Conservation (phyloP, 2,329 filamentous ascomycete genomes). For the Cladosporium halotolerans region DNA sequence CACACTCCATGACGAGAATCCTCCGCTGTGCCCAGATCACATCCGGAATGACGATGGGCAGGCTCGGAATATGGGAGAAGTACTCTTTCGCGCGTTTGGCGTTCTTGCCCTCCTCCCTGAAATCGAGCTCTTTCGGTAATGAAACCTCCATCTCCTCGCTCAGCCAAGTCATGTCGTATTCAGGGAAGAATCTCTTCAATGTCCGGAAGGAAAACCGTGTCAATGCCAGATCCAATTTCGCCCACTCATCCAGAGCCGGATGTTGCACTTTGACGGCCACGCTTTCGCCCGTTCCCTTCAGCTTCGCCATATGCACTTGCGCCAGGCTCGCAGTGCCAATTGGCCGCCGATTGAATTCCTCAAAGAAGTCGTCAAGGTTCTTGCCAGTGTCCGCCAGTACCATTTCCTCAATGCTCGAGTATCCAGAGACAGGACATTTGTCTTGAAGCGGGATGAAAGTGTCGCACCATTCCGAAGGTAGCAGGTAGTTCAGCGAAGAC, state of each 20-base stretch:
- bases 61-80: slow-evolving; percentile 65
- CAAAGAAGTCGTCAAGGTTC: slow-evolving; percentile 75
- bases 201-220: slow-evolving; percentile 86
- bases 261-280: slow-evolving; percentile 98
- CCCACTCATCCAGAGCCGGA: slow-evolving; percentile 82
- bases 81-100: slow-evolving; percentile 72
- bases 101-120: slow-evolving; percentile 77
- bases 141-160: slow-evolving; percentile 88
- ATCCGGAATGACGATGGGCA: slow-evolving; percentile 82
- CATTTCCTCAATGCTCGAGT: slow-evolving; percentile 73
- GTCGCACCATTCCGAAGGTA: slow-evolving; percentile 86
- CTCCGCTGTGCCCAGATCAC: slow-evolving; percentile 85
- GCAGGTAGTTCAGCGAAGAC: slow-evolving; percentile 90
- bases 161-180: slow-evolving; percentile 96
- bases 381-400: slow-evolving; percentile 76
- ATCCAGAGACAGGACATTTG: slow-evolving; percentile 86
- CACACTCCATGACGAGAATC: slow-evolving; percentile 91
- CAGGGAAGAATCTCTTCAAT: slow-evolving; percentile 87
- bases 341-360: slow-evolving; percentile 70
- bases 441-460: slow-evolving; percentile 97
- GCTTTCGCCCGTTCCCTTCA: slow-evolving; percentile 73
- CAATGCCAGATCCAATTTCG: slow-evolving; percentile 75
- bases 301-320: slow-evolving; percentile 82
- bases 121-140: slow-evolving; percentile 86
- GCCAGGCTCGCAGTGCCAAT: slow-evolving; percentile 91